These are phyloP conservation scores for Gossypium rotundifolium DNA, from an alignment of 345 rosid species.

Conservation along the genomic window DNA sequence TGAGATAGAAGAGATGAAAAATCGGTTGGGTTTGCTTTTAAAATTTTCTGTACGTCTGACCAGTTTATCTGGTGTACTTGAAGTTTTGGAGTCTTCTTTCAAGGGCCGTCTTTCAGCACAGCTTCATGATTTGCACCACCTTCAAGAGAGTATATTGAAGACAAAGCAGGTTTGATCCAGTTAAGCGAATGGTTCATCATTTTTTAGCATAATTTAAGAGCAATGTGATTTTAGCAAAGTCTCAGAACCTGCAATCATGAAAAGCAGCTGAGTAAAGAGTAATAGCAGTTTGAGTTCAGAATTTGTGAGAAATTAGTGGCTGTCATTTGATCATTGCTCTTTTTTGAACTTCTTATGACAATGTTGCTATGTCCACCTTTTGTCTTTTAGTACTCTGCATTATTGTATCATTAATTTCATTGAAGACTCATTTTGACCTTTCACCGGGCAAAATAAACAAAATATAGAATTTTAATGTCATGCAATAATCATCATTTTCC, in stretches of 20 bases:
- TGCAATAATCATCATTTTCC: neutral
- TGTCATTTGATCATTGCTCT: neutral
- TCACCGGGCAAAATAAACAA: neutral
- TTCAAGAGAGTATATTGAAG: conserved; percentile 69
- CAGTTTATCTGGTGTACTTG: conserved; percentile 68
- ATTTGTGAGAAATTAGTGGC: neutral
- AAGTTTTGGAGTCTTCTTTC: conserved; percentile 77
- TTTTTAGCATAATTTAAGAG: neutral
- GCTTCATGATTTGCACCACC: conserved; percentile 70
- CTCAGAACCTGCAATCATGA: neutral
- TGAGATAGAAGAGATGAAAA: conserved; percentile 53
- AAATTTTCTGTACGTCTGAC: conserved; percentile 54
- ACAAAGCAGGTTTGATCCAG: conserved; percentile 69
- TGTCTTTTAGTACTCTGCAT: neutral
- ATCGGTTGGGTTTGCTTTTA: conserved; percentile 42
- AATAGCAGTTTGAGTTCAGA: neutral
- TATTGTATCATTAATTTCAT: neutral
- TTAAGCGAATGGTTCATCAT: neutral
- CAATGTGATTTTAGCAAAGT: neutral
- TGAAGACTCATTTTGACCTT: neutral
- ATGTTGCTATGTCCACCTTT: neutral
- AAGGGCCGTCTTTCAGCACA: conserved; percentile 67
- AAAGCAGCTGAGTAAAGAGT: neutral
- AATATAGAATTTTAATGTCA: neutral
- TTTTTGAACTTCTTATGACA: neutral